Percentiles rank a stretch among this genome's conserved stretches.
Evolutionary conservation across 805 yeast species (phyloP).

Genomic region (Saccharomycopsis fermentans): DNA sequence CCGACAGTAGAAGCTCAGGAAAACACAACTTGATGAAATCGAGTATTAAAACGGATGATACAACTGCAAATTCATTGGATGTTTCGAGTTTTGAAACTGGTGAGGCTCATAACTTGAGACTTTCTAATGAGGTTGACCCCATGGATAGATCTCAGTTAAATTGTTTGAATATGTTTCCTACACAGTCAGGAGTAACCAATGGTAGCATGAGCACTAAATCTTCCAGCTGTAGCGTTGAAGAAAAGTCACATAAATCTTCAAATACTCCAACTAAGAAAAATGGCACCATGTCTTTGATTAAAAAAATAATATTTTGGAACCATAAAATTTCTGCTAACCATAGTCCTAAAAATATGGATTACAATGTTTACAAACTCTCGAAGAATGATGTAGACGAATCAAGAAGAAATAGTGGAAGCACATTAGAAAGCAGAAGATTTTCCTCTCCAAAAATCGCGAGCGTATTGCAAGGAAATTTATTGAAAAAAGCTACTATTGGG

Average conservation of each 20-base stretch:
- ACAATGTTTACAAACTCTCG: not conserved
- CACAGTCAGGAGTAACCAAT: not conserved
- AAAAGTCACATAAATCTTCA: not conserved
- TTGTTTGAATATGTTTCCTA: not conserved
- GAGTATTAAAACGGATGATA: not conserved
- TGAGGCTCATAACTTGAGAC: not conserved
- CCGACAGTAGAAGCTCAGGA: not conserved
- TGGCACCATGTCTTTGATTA: slow-evolving; percentile 13
- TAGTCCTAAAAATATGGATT: not conserved
- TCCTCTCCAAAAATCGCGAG: not conserved
- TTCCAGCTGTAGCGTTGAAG: not conserved
- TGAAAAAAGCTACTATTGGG: not conserved
- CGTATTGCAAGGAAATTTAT: not conserved
- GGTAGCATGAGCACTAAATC: not conserved
- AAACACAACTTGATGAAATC: not conserved
- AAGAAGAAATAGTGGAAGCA: not conserved
- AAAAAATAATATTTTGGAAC: slow-evolving; percentile 15
- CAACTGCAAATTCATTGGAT: not conserved
- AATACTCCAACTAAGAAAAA: not conserved
- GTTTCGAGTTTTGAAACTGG: not conserved
- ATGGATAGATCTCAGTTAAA: not conserved
- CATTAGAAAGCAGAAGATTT: not conserved
- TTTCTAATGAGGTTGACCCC: not conserved
- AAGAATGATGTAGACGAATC: not conserved
- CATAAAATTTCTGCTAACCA: slow-evolving; percentile 6